Base-by-base conservation (phyloP, 306 rosid species). In the Pyrus pyrifolia region DNA sequence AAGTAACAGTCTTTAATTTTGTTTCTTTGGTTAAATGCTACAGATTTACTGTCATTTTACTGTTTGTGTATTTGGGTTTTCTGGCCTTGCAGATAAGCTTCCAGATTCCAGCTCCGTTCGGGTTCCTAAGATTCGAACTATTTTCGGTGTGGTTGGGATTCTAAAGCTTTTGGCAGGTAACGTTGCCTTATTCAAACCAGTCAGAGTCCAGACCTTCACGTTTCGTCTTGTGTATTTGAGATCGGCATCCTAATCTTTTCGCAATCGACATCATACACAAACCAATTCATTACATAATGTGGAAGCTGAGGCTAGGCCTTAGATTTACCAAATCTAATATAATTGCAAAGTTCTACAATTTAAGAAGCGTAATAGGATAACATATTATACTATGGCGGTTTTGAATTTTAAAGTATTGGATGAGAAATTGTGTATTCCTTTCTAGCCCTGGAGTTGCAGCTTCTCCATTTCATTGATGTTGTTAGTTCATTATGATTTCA, bases 111-210 rank as follows among this genome's bases (percentile, higher is more conserved):
- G 70, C 81, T 75, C 93, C 49, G 78, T 87, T 68, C 84, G 96
- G 70, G 97, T 87, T 80, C 97, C 97, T 9, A 92, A 89, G 86
- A 91, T 90, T 73, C 81, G 46, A 77, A 87, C 93, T 0, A 88
- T 95, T 74, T 95, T 86, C 25, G 97, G 99, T 68, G 87, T 95
- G 11, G 86, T 88, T 74, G 99, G 99, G 74, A 86, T 92, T 86
- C 82, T 95, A 70, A 95, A 86, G 90, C 97, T 95, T 42, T 60
- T 92, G 84, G 91, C 93, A 77, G 97, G 98, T 92, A 83, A 85
- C 82, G 30, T 75, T 45, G 76, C 83, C 81, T 75, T 81, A 33
- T 63, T n/a, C 52, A 72, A 74, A 35, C 67, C 22, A 31, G 17
- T 64, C 44, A 64, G 31, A 30, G 31, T 30, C 31, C 31, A 30